Evolutionary conservation across 768 basidiomycete genomes (phyloP), one percentile per base, ranked within the genome.

Genomic region (Serendipita sp.): DNA sequence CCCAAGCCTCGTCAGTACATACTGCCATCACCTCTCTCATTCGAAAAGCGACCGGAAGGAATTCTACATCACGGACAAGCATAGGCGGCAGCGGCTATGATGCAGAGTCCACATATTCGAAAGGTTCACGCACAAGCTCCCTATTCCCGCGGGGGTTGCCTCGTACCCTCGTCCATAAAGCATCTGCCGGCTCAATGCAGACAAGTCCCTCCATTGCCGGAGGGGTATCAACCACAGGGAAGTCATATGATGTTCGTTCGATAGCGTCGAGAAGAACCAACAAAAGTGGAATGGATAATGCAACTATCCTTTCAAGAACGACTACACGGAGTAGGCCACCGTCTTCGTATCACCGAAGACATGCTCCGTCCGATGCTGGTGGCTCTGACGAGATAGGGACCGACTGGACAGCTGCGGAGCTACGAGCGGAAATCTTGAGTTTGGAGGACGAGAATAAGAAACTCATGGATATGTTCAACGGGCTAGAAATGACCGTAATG

Each of bases 401-500:
- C 11, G 43, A 63, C 27, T 63, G 62, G 62, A 63, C 62, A 8
- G 43, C 67, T 2, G 64, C 67, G 15, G 67, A 68, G 62, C 33
- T 68, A 34, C 55, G 67, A 27, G 65, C 64, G n/a, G 67, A 68
- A 48, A 68, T 68, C 29, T 37, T 53, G 5, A 63, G 45, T 48
- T 37, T 68, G 1, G 67, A 68, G 62, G 67, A 62, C 0, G 67
- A 68, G 62, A 66, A 63, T 44, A 63, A 64, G 44, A 50, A 62
- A 3, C 37, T 68, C n/a, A 23, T 68, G 66, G 64, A 67, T 36
- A 66, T 58, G 33, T 68, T 69, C 36, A 63, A 68, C 45, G 67
- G 67, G 16, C 66, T 64, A 13, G 67, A 67, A 43, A 63, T 67
- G 50, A 58, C 64, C 18, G 40, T 55, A 13, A 23, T 62, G 4